phyloP scores from a whole-genome alignment of 352 stramenopile species.

The Pythium dissotocum region DNA sequence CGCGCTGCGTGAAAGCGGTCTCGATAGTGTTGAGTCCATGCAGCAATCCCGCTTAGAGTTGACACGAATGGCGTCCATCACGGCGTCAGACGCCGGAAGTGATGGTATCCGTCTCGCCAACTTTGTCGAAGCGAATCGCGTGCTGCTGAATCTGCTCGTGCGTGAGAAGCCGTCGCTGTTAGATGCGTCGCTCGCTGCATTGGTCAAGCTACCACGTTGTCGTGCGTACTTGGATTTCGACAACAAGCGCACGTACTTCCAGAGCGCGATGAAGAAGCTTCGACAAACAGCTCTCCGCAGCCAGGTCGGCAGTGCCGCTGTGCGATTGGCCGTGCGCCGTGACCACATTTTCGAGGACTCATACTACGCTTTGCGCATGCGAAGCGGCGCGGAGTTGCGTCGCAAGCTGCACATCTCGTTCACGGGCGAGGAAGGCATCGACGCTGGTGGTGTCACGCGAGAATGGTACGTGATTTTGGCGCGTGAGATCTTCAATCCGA shows the following conservation, averaged over 20 bases:
- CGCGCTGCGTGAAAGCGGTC: slow-evolving; percentile 64
- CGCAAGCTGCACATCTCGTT: slow-evolving; percentile 98
- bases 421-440: slow-evolving; percentile 97
- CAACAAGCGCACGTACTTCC: slow-evolving; percentile 99
- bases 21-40: slow-evolving; percentile 39
- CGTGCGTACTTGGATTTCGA: slow-evolving; percentile 98
- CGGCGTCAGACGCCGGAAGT: slow-evolving; percentile 56
- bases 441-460: slow-evolving; percentile 97
- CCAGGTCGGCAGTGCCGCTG: slow-evolving; percentile 90
- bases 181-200: slow-evolving; percentile 93
- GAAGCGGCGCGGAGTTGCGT: slow-evolving; percentile 96
- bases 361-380: slow-evolving; percentile 96
- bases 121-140: slow-evolving; percentile 96
- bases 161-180: slow-evolving; percentile 96
- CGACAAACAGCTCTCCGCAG: slow-evolving; percentile 80
- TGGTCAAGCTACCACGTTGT: slow-evolving; percentile 96
- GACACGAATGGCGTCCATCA: slow-evolving; percentile 40
- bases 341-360: slow-evolving; percentile 99
- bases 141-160: slow-evolving; percentile 97
- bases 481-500: slow-evolving; percentile 99
- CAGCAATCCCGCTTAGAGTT: slow-evolving; percentile 28
- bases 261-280: slow-evolving; percentile 92
- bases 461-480: slow-evolving; percentile 99
- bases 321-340: slow-evolving; percentile 89
- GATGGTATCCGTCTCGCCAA: slow-evolving; percentile 78